Conservation (phyloP, 2,329 filamentous ascomycete genomes). For the Aspergillus alliaceus region DNA sequence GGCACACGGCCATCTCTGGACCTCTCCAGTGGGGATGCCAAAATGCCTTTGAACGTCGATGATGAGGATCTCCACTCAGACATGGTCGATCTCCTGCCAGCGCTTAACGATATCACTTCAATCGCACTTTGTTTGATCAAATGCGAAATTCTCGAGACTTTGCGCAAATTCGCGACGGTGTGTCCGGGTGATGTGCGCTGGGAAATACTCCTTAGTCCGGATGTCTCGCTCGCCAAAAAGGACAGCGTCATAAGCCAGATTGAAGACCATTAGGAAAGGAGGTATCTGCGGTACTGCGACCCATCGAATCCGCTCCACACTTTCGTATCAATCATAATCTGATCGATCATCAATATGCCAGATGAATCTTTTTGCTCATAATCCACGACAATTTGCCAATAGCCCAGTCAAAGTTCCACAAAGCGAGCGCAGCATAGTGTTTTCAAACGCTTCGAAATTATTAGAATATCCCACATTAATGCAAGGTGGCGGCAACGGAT, state of each 20-base stretch:
- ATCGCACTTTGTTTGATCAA: background rate
- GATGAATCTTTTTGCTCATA: background rate
- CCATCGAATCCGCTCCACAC: background rate
- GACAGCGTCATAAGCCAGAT: background rate
- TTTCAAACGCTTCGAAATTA: background rate
- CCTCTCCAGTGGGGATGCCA: background rate
- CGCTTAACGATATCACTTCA: background rate
- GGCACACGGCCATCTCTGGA: background rate
- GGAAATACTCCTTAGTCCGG: background rate
- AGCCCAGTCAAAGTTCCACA: background rate
- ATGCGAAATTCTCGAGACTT: background rate
- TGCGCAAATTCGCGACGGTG: too few species aligned
- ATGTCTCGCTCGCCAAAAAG: background rate
- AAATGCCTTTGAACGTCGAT: background rate
- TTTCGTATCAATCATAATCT: background rate
- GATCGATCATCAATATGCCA: background rate
- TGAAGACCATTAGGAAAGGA: background rate
- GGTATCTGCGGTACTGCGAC: background rate
- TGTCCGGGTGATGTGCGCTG: background rate
- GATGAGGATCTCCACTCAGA: background rate
- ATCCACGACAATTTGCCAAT: conserved; percentile 2
- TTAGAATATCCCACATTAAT: background rate
- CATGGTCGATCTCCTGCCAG: background rate
- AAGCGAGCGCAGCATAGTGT: background rate
- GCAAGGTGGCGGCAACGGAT: background rate